phyloP scores from a whole-genome alignment of 2,329 filamentous ascomycete genomes.

The Hymenoscyphus scutula region DNA sequence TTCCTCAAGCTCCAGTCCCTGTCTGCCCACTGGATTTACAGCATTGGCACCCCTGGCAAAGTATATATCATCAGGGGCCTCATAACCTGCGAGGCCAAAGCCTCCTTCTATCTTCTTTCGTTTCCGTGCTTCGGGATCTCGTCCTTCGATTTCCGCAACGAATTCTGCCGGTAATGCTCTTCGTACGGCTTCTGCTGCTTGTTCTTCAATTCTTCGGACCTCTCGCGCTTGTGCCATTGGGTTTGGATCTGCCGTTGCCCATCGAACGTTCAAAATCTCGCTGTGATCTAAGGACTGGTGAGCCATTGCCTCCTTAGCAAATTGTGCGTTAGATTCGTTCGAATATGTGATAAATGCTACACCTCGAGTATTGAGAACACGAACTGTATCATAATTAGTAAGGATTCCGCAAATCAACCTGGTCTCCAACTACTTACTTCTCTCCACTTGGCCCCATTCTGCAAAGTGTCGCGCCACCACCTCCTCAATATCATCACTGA shows the following conservation, averaged over 20 bases:
- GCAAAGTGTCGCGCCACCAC: constrained; percentile 91
- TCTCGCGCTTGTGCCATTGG: constrained; percentile 92
- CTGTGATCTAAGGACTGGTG: constrained; percentile 89
- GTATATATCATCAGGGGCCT: constrained; percentile 91
- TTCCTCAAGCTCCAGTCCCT: constrained; percentile 62
- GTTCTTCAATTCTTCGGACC: constrained; percentile 84
- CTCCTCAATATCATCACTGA: constrained; percentile 95
- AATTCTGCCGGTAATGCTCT: constrained; percentile 85
- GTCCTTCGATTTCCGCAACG: constrained; percentile 89
- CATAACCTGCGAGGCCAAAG: constrained; percentile 74
- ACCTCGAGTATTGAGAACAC: constrained; percentile 83
- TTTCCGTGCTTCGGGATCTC: constrained; percentile 83
- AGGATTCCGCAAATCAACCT: not conserved
- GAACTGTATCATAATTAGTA: constrained; percentile 43
- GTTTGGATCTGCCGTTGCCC: constrained; percentile 96
- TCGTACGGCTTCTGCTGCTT: constrained; percentile 90
- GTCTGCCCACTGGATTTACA: constrained; percentile 56
- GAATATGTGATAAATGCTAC: constrained; percentile 94
- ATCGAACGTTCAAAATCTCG: constrained; percentile 92
- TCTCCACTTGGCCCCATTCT: constrained; percentile 93
- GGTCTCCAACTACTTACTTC: constrained; percentile 45
- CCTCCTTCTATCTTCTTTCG: constrained; percentile 83
- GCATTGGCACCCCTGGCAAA: constrained; percentile 76
- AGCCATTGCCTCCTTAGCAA: constrained; percentile 93
- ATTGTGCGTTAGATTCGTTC: constrained; percentile 86